These are phyloP conservation scores for Pleurostoma richardsiae DNA, from an alignment of 2,329 filamentous ascomycete genomes.

Conservation along the genomic window DNA sequence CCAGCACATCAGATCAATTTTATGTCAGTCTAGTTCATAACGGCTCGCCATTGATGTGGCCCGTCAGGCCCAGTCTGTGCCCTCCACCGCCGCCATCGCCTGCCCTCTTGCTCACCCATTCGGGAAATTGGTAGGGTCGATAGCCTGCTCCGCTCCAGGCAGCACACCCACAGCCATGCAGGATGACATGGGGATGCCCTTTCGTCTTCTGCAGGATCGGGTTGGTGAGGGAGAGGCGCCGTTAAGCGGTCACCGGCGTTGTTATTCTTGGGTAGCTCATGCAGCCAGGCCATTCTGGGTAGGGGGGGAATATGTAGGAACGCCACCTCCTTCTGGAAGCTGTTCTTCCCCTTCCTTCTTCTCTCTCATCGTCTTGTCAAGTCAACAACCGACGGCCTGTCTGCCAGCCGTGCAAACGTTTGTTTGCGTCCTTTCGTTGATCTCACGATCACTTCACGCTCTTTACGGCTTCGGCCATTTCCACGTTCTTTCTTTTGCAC, in stretches of 20 bases:
- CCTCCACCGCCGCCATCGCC: too few species aligned
- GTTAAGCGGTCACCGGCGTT: slow-evolving; percentile 1
- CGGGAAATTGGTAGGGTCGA: background rate
- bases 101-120: too few species aligned
- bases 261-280: background rate
- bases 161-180: background rate
- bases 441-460: slow-evolving; percentile 14
- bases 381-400: slow-evolving; percentile 15
- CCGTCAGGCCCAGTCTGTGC: too few species aligned
- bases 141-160: background rate
- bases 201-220: background rate
- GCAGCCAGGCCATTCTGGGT: background rate
- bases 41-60: background rate
- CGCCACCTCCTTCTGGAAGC: background rate
- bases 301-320: slow-evolving; percentile 4
- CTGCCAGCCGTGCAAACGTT: slow-evolving; percentile 20
- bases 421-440: slow-evolving; percentile 28
- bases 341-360: slow-evolving; percentile 4
- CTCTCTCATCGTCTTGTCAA: slow-evolving; percentile 15
- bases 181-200: background rate
- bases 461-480: slow-evolving; percentile 15
- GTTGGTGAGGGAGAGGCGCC: background rate
- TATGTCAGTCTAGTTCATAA: background rate
- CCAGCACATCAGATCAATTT: background rate
- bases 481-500: slow-evolving; percentile 12